Percentiles rank a stretch among this genome's conserved stretches.
Conservation (phyloP, 176 grass and related monocot species). For the Juncus inflexus region DNA sequence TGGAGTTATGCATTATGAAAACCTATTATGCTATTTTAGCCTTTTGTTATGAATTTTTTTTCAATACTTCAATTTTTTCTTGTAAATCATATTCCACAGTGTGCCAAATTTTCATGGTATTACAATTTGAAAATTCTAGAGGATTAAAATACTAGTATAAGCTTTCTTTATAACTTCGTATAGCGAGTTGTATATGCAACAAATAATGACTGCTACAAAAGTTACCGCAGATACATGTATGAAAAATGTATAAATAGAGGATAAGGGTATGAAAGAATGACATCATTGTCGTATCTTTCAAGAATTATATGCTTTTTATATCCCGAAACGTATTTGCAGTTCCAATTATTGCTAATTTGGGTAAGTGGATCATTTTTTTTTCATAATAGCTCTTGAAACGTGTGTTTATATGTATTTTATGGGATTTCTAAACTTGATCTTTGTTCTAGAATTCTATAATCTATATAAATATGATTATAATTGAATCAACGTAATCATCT, state of each 20-base stretch:
- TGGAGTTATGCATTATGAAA: no score
- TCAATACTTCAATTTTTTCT: no score
- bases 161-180: neutral
- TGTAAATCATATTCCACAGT: no score
- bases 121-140: conserved; percentile 5
- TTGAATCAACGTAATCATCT: no score
- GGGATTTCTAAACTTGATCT: no score
- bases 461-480: no score
- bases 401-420: no score
- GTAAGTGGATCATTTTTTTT: neutral
- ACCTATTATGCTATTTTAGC: no score
- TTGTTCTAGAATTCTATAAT: no score
- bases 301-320: conserved; percentile 16
- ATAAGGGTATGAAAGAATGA: conserved; percentile 14
- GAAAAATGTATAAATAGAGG: conserved; percentile 6
- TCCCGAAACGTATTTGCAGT: conserved; percentile 1
- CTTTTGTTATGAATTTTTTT: no score
- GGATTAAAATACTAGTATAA: neutral
- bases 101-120: neutral
- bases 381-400: neutral
- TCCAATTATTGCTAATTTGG: conserved; percentile 15
- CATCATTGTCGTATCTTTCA: conserved; percentile 26
- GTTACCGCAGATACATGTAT: neutral
- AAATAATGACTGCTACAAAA: neutral
- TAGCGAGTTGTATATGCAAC: neutral